Evolutionary conservation across 2,329 filamentous ascomycete species (phyloP).

Genomic region (Clarireedia monteithiana): DNA sequence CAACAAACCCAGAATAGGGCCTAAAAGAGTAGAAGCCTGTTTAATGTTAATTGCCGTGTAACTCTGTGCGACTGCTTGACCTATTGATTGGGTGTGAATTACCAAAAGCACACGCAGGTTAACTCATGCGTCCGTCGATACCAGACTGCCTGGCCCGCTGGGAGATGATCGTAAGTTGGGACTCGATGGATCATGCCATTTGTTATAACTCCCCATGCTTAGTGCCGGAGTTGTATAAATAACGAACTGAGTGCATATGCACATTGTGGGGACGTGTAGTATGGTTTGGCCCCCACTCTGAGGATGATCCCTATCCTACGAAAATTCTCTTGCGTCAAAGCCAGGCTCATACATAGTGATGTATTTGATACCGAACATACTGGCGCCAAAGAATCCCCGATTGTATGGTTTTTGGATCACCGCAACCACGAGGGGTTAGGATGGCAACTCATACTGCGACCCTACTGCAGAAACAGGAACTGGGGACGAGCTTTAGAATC

Average conservation of each 20-base stretch:
- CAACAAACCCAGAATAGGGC: not conserved
- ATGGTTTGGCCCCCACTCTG: conserved; percentile 1
- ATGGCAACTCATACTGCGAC: not conserved
- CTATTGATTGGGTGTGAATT: not conserved
- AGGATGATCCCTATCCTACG: not conserved
- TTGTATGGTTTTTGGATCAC: not conserved
- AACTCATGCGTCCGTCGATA: not conserved
- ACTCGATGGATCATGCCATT: not conserved
- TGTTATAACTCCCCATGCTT: not conserved
- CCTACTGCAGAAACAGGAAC: not conserved
- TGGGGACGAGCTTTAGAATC: not conserved
- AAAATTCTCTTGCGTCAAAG: not conserved
- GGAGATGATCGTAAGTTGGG: not conserved
- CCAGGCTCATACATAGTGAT: not conserved
- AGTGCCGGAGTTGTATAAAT: not conserved
- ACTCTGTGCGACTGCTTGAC: not conserved
- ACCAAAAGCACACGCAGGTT: not conserved
- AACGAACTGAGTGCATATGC: not conserved
- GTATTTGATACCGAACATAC: not conserved
- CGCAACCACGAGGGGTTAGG: not conserved
- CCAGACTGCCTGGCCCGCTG: not conserved
- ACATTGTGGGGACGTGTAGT: not conserved
- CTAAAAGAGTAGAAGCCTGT: not conserved
- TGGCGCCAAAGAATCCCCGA: not conserved
- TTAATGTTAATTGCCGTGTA: not conserved